phyloP scores from a whole-genome alignment of 2,329 filamentous ascomycete species.

The Amesomyces nigricolor region DNA sequence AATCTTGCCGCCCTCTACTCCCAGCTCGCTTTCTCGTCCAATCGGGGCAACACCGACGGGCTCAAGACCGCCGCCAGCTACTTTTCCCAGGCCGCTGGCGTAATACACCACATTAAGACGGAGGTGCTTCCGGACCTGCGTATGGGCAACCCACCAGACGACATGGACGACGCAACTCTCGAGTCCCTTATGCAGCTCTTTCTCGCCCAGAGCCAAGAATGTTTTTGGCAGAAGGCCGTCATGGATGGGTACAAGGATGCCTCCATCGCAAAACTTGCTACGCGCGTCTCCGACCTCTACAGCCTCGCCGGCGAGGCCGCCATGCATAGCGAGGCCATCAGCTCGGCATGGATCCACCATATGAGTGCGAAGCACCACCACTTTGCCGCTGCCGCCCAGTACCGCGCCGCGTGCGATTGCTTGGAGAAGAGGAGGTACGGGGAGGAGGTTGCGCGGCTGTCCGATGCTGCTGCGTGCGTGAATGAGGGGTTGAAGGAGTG shows the following conservation, averaged over 20 bases:
- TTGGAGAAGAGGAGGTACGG: conserved; percentile 92
- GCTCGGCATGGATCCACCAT: conserved; percentile 95
- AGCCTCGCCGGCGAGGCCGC: conserved; percentile 76
- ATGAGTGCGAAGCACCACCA: conserved; percentile 96
- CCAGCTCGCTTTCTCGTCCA: conserved; percentile 77
- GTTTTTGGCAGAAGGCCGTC: conserved; percentile 96
- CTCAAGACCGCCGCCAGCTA: conserved; percentile 85
- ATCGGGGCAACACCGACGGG: conserved; percentile 72
- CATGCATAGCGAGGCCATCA: conserved; percentile 82
- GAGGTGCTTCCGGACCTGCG: conserved; percentile 77
- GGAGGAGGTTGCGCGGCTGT: conserved; percentile 83
- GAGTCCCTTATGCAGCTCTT: conserved; percentile 78
- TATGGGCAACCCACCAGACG: conserved; percentile 76
- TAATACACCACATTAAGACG: conserved; percentile 70
- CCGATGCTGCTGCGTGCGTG: conserved; percentile 75
- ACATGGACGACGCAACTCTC: conserved; percentile 87
- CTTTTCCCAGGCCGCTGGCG: conserved; percentile 81
- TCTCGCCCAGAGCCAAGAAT: conserved; percentile 91
- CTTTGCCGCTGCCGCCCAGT: conserved; percentile 93
- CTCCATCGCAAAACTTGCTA: conserved; percentile 84
- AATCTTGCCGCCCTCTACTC: conserved; percentile 93
- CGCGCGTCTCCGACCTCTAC: conserved; percentile 86
- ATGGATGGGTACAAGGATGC: conserved; percentile 91
- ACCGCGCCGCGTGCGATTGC: conserved; percentile 82
- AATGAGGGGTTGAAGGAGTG: conserved; percentile 82